phyloP scores from a whole-genome alignment of 345 rosid genomes.

The Brassica nigra region DNA sequence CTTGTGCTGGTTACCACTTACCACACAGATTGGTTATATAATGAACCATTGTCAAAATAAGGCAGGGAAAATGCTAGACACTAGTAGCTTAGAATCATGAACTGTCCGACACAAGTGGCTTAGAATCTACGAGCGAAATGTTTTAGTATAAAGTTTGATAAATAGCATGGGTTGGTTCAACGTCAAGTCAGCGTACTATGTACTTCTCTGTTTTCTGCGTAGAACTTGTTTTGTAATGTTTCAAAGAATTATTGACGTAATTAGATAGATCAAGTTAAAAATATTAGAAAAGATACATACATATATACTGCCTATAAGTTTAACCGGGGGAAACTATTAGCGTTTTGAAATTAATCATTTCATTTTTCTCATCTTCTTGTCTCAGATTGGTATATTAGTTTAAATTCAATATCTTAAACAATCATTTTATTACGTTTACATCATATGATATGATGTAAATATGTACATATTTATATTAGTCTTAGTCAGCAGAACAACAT shows the following conservation, averaged over 20 bases:
- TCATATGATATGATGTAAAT: background rate
- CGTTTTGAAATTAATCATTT: background rate
- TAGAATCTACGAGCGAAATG: conserved; percentile 29
- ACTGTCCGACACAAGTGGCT: conserved; percentile 29
- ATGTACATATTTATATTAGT: background rate
- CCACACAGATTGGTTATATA: background rate
- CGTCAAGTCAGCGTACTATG: conserved; percentile 18
- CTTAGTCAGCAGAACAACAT: background rate
- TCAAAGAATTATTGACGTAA: background rate
- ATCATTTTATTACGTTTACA: background rate
- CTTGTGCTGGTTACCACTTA: background rate
- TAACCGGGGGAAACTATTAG: background rate
- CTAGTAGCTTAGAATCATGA: background rate
- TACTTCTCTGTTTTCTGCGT: conserved; percentile 35
- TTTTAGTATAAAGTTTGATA: conserved; percentile 18
- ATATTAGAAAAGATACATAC: background rate
- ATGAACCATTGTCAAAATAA: background rate
- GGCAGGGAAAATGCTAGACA: background rate
- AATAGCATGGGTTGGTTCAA: conserved; percentile 22
- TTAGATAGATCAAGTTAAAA: background rate
- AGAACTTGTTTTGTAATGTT: conserved; percentile 6
- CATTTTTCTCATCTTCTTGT: background rate
- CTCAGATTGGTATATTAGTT: background rate
- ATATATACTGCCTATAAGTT: background rate
- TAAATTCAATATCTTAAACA: background rate